A percentile compares a stretch with the other conserved stretches of the same genome.
Evolutionary conservation across 1,139 yeast species (phyloP).

Genomic region (Geotrichum klebahnii): DNA sequence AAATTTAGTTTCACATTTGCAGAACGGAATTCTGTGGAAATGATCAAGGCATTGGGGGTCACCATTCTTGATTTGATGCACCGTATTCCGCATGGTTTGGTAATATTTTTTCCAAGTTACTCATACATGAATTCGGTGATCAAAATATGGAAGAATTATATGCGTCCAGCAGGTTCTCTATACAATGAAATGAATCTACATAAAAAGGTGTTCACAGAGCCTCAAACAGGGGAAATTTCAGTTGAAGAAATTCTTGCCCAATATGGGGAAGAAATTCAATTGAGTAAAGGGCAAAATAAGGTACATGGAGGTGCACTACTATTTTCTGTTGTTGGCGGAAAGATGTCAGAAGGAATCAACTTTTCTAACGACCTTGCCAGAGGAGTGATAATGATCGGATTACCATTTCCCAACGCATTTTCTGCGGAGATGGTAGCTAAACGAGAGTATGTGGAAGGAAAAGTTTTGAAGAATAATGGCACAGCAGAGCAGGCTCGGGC

Average conservation of each 20-base stretch:
- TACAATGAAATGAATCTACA: constrained; percentile 20
- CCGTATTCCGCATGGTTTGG: constrained; percentile 70
- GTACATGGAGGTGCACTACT: constrained; percentile 56
- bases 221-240: constrained; percentile 37
- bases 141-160: constrained; percentile 48
- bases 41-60: constrained; percentile 54
- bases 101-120: constrained; percentile 83
- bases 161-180: neutral
- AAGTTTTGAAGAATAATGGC: constrained; percentile 42
- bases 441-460: constrained; percentile 56
- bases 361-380: constrained; percentile 83
- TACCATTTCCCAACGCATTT: constrained; percentile 83
- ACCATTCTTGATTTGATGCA: constrained; percentile 45
- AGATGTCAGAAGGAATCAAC: constrained; percentile 90
- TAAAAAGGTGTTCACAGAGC: constrained; percentile 51
- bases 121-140: constrained; percentile 56
- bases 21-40: constrained; percentile 47
- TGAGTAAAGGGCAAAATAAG: neutral
- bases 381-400: constrained; percentile 80
- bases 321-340: constrained; percentile 89
- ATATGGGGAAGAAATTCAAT: constrained; percentile 44
- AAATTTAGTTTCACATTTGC: constrained; percentile 67
- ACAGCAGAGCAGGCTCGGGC: constrained; percentile 43
- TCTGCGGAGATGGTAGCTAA: constrained; percentile 81
- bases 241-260: constrained; percentile 49